These are phyloP conservation scores for Oldenlandia corymbosa DNA, from an alignment of 257 asterid genomes.

Conservation along the genomic window DNA sequence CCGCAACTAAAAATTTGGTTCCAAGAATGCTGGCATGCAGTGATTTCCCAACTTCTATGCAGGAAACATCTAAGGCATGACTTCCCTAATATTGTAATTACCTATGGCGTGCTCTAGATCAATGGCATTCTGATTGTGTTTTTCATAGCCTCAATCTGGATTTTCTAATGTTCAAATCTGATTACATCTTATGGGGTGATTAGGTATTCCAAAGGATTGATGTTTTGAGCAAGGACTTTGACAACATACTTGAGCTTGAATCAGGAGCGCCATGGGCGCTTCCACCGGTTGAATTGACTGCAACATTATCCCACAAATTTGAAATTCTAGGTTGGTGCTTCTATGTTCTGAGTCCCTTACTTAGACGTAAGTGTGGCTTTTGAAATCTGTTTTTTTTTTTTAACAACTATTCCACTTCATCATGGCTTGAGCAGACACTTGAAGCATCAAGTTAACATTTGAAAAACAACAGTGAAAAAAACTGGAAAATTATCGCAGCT, in stretches of 20 bases:
- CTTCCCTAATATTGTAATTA: neutral
- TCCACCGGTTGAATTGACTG: constrained; percentile 73
- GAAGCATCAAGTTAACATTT: constrained; percentile 57
- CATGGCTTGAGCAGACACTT: constrained; percentile 51
- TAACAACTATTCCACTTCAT: constrained; percentile 6
- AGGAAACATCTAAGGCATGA: neutral
- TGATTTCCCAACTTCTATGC: neutral
- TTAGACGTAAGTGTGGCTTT: neutral
- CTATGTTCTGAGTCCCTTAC: neutral
- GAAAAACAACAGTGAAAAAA: constrained; percentile 83
- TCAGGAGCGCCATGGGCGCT: constrained; percentile 93
- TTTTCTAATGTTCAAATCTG: neutral
- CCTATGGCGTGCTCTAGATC: neutral
- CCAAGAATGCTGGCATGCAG: neutral
- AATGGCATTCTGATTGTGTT: no score
- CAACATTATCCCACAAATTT: constrained; percentile 91
- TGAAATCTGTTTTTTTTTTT: neutral
- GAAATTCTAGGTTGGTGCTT: constrained; percentile 58
- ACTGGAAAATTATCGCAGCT: constrained; percentile 74
- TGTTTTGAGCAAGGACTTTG: constrained; percentile 73
- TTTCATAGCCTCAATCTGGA: no score
- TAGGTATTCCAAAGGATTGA: constrained; percentile 96
- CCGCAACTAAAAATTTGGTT: neutral
- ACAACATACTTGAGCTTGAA: constrained; percentile 85
- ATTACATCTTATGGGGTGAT: no score